Conservation (phyloP, 345 rosid species). For the Hypericum perforatum region DNA sequence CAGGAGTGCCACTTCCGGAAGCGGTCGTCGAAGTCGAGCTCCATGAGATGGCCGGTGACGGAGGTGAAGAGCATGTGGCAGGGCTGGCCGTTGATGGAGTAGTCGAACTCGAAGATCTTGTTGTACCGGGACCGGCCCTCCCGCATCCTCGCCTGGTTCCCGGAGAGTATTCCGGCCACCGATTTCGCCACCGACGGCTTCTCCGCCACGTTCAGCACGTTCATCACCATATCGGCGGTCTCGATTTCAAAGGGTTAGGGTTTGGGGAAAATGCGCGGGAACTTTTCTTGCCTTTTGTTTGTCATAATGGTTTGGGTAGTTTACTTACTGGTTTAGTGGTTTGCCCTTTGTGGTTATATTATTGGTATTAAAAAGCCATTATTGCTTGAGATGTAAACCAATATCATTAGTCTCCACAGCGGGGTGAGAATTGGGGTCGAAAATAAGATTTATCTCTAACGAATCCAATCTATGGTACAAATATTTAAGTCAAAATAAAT, state of each 20-base stretch:
- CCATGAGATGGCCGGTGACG: constrained; percentile 93
- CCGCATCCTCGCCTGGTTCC: constrained; percentile 56
- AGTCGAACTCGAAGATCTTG: constrained; percentile 85
- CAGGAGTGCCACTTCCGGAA: constrained; percentile 95
- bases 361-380: too few relatives aligned
- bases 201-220: constrained; percentile 88
- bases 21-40: constrained; percentile 83
- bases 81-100: constrained; percentile 62
- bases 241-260: constrained; percentile 4
- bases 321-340: too few relatives aligned
- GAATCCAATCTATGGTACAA: too few relatives aligned
- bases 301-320: too few relatives aligned
- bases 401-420: too few relatives aligned
- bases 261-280: neutral
- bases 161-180: constrained; percentile 60
- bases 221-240: constrained; percentile 25
- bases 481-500: too few relatives aligned
- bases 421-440: too few relatives aligned
- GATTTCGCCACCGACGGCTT: constrained; percentile 99
- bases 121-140: constrained; percentile 93
- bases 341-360: too few relatives aligned
- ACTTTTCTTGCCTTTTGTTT: too few relatives aligned
- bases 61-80: constrained; percentile 92
- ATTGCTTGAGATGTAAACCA: too few relatives aligned
- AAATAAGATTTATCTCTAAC: too few relatives aligned